Evolutionary conservation across 768 basidiomycete species (phyloP).

Genomic region (Strobilomyces echinocephalus): DNA sequence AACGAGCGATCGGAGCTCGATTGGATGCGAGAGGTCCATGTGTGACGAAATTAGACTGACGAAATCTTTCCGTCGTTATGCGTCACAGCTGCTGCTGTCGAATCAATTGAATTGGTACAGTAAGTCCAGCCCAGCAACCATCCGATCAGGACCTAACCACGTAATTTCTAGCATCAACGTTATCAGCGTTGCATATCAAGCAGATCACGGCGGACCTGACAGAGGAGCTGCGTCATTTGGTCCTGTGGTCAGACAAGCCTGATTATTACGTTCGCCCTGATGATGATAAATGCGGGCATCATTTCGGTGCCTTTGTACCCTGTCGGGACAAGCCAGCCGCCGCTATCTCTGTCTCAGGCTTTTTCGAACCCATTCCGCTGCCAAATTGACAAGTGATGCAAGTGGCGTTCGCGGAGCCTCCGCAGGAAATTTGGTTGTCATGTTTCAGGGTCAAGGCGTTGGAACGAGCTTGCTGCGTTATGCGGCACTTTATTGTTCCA

Average conservation of each 20-base stretch:
- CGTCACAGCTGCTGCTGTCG: too few species aligned
- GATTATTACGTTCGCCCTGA: constrained; percentile 46
- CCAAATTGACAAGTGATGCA: constrained; percentile 1
- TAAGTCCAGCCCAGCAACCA: not conserved
- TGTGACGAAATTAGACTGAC: too few species aligned
- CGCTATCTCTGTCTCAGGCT: constrained; percentile 57
- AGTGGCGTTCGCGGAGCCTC: constrained; percentile 7
- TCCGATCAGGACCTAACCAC: not conserved
- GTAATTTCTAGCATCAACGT: constrained; percentile 6
- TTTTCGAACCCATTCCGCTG: constrained; percentile 38
- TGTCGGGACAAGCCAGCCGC: constrained; percentile 37
- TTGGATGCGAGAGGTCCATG: too few species aligned
- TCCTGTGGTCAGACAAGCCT: constrained; percentile 53
- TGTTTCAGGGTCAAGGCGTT: constrained; percentile 50
- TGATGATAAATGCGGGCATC: constrained; percentile 47
- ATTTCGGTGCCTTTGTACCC: constrained; percentile 53
- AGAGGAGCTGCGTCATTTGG: constrained; percentile 47
- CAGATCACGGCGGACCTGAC: constrained; percentile 42
- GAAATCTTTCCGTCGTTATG: too few species aligned
- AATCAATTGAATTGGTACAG: too few species aligned
- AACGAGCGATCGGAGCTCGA: too few species aligned
- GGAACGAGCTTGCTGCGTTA: constrained; percentile 43
- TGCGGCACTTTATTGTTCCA: constrained; percentile 38
- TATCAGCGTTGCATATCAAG: constrained; percentile 15
- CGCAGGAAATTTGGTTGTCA: constrained; percentile 58